Percentiles rank a stretch among this genome's conserved stretches.
Conservation (phyloP, 192 early-diverging fungal genomes). For the Tieghemiomyces parasiticus region DNA sequence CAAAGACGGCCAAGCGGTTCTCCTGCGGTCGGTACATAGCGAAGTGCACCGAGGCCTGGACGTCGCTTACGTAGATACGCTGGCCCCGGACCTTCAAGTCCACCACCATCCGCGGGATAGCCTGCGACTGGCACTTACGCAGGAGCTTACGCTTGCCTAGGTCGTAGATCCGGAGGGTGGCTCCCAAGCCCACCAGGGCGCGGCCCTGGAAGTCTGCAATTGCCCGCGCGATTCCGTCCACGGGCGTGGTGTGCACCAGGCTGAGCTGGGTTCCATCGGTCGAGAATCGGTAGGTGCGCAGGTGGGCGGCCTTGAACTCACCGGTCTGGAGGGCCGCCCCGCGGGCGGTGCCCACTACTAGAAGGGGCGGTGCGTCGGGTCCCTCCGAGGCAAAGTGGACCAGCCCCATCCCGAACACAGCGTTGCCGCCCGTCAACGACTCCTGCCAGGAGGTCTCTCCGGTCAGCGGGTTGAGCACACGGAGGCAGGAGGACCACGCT, state of each 20-base stretch:
- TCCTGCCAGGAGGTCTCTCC: constrained; percentile 48
- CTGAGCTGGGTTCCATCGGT: constrained; percentile 49
- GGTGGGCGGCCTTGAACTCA: constrained; percentile 45
- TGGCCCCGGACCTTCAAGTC: constrained; percentile 61
- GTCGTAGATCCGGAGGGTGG: constrained; percentile 80
- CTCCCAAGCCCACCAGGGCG: constrained; percentile 78
- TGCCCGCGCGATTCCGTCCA: constrained; percentile 47
- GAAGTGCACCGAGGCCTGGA: constrained; percentile 77
- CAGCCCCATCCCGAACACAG: constrained; percentile 60
- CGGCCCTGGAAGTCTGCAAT: constrained; percentile 75
- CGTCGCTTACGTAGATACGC: constrained; percentile 73
- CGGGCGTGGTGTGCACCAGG: constrained; percentile 81
- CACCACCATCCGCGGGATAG: constrained; percentile 44
- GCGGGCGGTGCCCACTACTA: constrained; percentile 74
- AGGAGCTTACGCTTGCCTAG: constrained; percentile 81
- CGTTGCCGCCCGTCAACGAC: constrained; percentile 74
- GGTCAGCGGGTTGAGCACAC: constrained; percentile 63
- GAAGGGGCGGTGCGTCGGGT: constrained; percentile 35
- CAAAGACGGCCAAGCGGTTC: constrained; percentile 78
- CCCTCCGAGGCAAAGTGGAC: constrained; percentile 40
- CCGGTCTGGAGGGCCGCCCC: constrained; percentile 53
- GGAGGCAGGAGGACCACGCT: constrained; percentile 22
- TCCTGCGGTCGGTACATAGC: constrained; percentile 51
- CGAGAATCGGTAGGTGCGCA: constrained; percentile 60
- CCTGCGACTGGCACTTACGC: constrained; percentile 74